Conservation (phyloP, 805 yeast genomes). For the Schizosaccharomyces japonicus region DNA sequence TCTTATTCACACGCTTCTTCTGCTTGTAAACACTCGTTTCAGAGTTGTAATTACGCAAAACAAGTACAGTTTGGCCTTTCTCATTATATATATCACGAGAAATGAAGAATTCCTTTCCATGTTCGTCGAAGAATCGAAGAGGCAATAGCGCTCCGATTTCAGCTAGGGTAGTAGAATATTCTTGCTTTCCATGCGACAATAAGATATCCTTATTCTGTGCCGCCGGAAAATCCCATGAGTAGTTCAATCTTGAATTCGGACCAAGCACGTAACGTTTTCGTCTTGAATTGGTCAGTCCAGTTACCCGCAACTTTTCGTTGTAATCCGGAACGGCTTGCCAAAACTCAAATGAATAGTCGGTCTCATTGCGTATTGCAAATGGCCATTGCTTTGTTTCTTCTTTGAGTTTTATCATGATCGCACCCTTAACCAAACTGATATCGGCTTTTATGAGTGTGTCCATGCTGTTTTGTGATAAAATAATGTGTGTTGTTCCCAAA, state of each 20-base stretch:
- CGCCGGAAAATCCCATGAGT: slow-evolving; percentile 93
- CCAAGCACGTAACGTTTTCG: slow-evolving; percentile 46
- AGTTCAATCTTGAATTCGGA: slow-evolving; percentile 88
- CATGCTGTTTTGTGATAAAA: slow-evolving; percentile 33
- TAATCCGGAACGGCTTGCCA: slow-evolving; percentile 56
- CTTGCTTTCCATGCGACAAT: slow-evolving; percentile 45
- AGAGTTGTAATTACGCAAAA: slow-evolving; percentile 62
- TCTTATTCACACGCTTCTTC: slow-evolving; percentile 8
- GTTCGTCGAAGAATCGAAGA: slow-evolving; percentile 36
- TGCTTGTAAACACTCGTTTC: slow-evolving; percentile 51
- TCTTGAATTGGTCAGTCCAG: slow-evolving; percentile 31
- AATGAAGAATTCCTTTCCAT: slow-evolving; percentile 19
- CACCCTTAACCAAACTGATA: slow-evolving; percentile 53
- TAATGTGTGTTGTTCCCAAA: slow-evolving; percentile 57
- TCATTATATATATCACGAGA: slow-evolving; percentile 87
- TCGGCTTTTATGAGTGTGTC: slow-evolving; percentile 52
- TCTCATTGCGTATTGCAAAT: slow-evolving; percentile 68
- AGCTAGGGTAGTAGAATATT: slow-evolving; percentile 59
- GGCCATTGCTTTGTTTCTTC: slow-evolving; percentile 77
- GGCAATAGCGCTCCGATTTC: slow-evolving; percentile 85
- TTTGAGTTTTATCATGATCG: slow-evolving; percentile 50
- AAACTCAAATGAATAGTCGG: slow-evolving; percentile 62
- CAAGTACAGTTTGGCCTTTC: slow-evolving; percentile 78
- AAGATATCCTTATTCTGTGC: slow-evolving; percentile 63
- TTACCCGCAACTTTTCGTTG: background rate